Evolutionary conservation across 306 rosid species (phyloP).

Genomic region (Cyclanthera cordifolia): DNA sequence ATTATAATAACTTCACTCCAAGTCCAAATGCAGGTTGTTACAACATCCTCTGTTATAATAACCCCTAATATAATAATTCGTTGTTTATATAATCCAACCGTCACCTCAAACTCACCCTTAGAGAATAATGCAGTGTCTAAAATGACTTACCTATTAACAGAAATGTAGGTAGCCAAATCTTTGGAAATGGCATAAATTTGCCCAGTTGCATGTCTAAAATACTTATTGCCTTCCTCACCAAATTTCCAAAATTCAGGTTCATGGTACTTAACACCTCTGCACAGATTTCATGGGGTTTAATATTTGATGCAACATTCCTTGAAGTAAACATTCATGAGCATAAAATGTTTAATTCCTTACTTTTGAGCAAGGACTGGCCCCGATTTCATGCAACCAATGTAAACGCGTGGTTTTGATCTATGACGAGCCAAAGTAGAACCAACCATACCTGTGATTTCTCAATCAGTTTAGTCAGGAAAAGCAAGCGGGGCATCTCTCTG

Average conservation of each 20-base stretch:
- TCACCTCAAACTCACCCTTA: no score
- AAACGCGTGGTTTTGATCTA: slow-evolving; percentile 45
- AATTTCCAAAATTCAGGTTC: slow-evolving; percentile 61
- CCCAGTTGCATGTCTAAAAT: slow-evolving; percentile 52
- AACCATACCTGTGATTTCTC: slow-evolving; percentile 35
- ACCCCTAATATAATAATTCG: no score
- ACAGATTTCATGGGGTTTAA: neutral
- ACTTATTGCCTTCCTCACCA: slow-evolving; percentile 53
- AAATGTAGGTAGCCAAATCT: slow-evolving; percentile 51
- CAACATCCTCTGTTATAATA: no score
- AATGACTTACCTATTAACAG: slow-evolving; percentile 29
- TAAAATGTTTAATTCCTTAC: slow-evolving; percentile 23
- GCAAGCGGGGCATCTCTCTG: neutral
- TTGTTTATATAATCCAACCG: no score
- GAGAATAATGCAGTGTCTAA: no score
- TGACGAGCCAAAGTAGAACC: slow-evolving; percentile 49
- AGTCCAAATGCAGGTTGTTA: no score
- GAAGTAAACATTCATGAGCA: neutral
- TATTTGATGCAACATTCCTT: neutral
- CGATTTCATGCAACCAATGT: slow-evolving; percentile 57
- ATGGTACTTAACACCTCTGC: slow-evolving; percentile 41
- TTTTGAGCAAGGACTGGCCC: slow-evolving; percentile 49
- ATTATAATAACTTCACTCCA: no score
- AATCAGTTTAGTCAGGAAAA: no score
- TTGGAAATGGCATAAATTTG: slow-evolving; percentile 43